These are phyloP conservation scores for Melampsora abietis-canadensis DNA, from an alignment of 1,284 basidiomycete species.

Conservation along the genomic window DNA sequence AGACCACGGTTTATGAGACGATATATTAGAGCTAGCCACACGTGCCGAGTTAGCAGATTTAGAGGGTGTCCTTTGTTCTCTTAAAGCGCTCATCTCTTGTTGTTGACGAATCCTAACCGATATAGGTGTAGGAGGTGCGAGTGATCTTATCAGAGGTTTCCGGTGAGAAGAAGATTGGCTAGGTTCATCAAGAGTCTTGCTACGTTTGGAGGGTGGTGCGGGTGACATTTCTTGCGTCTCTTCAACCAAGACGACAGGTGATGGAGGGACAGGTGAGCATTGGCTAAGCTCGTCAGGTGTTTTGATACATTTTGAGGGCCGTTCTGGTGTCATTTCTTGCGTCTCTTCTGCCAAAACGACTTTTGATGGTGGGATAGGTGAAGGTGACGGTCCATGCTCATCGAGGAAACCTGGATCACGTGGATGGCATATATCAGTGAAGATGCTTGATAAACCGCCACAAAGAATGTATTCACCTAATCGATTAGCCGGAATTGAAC, in stretches of 20 bases:
- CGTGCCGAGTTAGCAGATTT: no score
- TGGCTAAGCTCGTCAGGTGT: not conserved
- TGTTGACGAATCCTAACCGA: constrained; percentile 1
- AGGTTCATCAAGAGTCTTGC: not conserved
- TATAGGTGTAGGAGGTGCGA: constrained; percentile 30
- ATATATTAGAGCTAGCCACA: no score
- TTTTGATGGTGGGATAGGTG: not conserved
- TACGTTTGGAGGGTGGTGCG: not conserved
- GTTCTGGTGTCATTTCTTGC: not conserved
- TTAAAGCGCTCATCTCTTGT: no score
- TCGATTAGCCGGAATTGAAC: no score
- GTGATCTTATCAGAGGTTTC: not conserved
- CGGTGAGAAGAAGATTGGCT: not conserved
- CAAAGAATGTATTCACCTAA: no score
- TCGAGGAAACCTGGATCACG: no score
- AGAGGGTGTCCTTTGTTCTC: no score
- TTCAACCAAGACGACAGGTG: not conserved
- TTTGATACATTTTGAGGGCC: not conserved
- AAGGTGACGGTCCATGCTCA: no score
- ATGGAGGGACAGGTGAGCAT: not conserved
- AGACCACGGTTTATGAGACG: no score
- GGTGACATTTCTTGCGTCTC: not conserved
- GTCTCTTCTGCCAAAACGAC: constrained; percentile 3
- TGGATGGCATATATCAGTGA: no score
- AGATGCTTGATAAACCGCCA: no score